These are phyloP conservation scores for Microthlaspi erraticum DNA, from an alignment of 345 rosid genomes.

Conservation along the genomic window DNA sequence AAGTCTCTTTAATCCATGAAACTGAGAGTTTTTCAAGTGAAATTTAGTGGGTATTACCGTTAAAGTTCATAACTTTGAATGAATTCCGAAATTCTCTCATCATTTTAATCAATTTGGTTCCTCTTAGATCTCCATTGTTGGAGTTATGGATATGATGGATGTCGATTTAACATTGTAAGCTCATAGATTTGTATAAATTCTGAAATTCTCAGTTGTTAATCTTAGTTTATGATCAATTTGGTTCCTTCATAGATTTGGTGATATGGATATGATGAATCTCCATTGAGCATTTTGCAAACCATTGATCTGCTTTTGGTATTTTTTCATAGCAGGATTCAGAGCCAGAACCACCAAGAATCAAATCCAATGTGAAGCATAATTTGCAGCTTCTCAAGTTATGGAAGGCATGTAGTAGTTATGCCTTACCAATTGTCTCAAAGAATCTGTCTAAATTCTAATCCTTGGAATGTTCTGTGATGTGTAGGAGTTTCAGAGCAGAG, in stretches of 20 bases:
- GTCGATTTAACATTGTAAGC: constrained; percentile 6
- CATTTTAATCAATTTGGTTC: constrained; percentile 15
- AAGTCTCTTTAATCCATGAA: background rate
- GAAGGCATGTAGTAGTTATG: constrained; percentile 57
- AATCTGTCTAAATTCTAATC: background rate
- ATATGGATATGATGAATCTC: background rate
- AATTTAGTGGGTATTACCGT: background rate
- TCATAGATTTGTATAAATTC: background rate
- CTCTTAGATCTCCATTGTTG: background rate
- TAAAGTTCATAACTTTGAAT: background rate
- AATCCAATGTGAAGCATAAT: constrained; percentile 90
- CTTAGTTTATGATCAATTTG: background rate
- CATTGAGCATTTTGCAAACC: constrained; percentile 14
- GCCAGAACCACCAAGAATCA: constrained; percentile 76
- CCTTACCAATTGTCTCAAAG: background rate
- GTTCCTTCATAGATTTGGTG: background rate
- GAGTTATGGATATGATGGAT: constrained; percentile 7
- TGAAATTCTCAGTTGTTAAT: background rate
- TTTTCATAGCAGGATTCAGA: constrained; percentile 59
- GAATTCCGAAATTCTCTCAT: background rate
- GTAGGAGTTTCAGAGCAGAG: constrained; percentile 71
- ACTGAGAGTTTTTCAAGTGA: background rate
- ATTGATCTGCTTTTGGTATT: constrained; percentile 30
- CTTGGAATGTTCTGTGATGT: constrained; percentile 1
- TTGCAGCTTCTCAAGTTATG: constrained; percentile 74